phyloP scores from a whole-genome alignment of 495 filamentous ascomycete genomes.

The Aspergillus funiculosus region DNA sequence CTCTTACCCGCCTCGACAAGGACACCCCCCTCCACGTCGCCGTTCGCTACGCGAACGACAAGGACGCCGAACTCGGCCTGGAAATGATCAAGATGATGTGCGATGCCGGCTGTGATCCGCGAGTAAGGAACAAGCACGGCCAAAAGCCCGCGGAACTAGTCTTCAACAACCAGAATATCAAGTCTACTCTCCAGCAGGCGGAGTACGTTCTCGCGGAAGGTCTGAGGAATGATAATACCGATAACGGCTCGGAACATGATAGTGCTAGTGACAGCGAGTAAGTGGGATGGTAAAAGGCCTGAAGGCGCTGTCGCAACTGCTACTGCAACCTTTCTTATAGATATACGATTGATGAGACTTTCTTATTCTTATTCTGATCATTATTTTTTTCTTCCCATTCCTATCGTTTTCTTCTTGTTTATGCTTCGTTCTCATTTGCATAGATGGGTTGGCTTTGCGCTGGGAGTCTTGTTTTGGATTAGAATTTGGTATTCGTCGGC shows the following conservation, averaged over 20 bases:
- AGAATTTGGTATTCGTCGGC: too few species aligned
- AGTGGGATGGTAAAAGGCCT: neutral
- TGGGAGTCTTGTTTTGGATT: neutral
- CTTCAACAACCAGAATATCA: slow-evolving; percentile 58
- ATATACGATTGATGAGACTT: neutral
- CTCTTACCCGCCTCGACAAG: slow-evolving; percentile 67
- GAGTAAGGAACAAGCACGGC: slow-evolving; percentile 43
- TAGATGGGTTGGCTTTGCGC: neutral
- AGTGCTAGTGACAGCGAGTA: slow-evolving; percentile 44
- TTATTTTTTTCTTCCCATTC: neutral
- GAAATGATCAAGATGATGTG: slow-evolving; percentile 82
- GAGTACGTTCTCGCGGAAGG: slow-evolving; percentile 60
- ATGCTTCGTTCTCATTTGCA: neutral
- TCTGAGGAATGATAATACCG: slow-evolving; percentile 27
- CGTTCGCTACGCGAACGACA: slow-evolving; percentile 74
- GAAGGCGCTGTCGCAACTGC: too few species aligned
- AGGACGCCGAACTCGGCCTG: slow-evolving; percentile 57
- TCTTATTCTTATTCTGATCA: neutral
- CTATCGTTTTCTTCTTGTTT: neutral
- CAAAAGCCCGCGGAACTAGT: slow-evolving; percentile 41
- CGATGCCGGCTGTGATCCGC: slow-evolving; percentile 81
- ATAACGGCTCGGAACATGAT: slow-evolving; percentile 28
- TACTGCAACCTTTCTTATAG: too few species aligned
- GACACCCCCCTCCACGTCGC: slow-evolving; percentile 90
- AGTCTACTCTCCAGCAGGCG: slow-evolving; percentile 62